Evolutionary conservation across 2,329 filamentous ascomycete species (phyloP).

Genomic region (Xylogone sp.): DNA sequence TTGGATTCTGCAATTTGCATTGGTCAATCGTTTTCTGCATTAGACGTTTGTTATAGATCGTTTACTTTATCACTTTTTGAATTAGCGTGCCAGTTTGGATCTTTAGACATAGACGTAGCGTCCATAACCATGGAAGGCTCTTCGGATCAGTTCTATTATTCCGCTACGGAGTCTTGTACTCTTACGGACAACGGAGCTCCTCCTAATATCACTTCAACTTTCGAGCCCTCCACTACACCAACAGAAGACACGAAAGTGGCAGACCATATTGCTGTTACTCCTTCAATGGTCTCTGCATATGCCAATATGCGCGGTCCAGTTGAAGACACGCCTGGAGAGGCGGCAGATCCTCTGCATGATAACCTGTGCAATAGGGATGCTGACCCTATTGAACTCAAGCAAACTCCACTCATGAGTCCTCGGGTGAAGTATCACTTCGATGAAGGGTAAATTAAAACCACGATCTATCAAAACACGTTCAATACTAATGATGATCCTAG

Average conservation of each 20-base stretch:
- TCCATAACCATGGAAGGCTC: neutral
- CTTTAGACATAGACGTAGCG: neutral
- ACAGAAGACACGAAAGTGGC: no score
- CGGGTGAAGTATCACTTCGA: neutral
- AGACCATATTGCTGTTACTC: slow-evolving; percentile 14
- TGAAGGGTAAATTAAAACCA: neutral
- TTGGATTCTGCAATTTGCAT: neutral
- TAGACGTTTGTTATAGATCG: neutral
- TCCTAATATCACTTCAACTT: neutral
- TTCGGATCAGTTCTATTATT: neutral
- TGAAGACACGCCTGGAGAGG: neutral
- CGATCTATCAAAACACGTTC: neutral
- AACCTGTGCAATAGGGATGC: neutral
- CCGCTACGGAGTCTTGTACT: neutral
- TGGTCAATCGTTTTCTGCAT: neutral
- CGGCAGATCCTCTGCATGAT: neutral
- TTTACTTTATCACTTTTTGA: neutral
- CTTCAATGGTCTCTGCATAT: slow-evolving; percentile 16
- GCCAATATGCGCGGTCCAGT: slow-evolving; percentile 12
- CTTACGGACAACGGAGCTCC: neutral
- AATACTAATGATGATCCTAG: neutral
- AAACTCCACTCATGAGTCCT: neutral
- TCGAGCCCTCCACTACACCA: no score
- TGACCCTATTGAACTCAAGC: neutral
- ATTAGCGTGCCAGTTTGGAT: neutral